Percentiles rank a stretch among this genome's conserved stretches.
These are phyloP conservation scores for Knufia petricola DNA, from an alignment of 2,329 filamentous ascomycete genomes.

Conservation along the genomic window DNA sequence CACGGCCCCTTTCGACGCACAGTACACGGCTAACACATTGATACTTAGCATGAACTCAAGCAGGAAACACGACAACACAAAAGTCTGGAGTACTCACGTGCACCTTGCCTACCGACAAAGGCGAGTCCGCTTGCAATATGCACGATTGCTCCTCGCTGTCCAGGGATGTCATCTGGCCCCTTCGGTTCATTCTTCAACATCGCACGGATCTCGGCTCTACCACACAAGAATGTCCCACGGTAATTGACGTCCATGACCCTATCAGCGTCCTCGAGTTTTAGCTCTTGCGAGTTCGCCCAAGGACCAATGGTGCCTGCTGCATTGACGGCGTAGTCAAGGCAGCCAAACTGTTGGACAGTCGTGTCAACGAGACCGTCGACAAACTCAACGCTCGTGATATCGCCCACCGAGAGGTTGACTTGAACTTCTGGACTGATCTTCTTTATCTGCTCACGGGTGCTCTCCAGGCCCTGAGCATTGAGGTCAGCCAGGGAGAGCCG, in stretches of 20 bases:
- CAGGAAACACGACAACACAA: no score
- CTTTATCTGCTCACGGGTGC: slow-evolving; percentile 29
- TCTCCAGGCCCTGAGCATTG: slow-evolving; percentile 32
- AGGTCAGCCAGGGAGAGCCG: slow-evolving; percentile 47
- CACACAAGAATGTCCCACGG: slow-evolving; percentile 41
- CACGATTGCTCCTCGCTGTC: slow-evolving; percentile 41
- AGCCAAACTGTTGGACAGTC: slow-evolving; percentile 30
- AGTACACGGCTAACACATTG: slow-evolving; percentile 31
- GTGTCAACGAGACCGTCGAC: slow-evolving; percentile 31
- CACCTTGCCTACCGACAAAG: slow-evolving; percentile 37
- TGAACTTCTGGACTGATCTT: slow-evolving; percentile 27
- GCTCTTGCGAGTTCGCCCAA: slow-evolving; percentile 37
- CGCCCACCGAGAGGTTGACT: slow-evolving; percentile 32
- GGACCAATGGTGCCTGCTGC: slow-evolving; percentile 45
- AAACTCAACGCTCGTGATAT: slow-evolving; percentile 41
- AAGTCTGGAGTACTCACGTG: slow-evolving; percentile 29
- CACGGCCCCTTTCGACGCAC: slow-evolving; percentile 35
- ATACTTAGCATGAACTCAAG: background rate
- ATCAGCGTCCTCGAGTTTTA: slow-evolving; percentile 41
- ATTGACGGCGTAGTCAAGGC: slow-evolving; percentile 49
- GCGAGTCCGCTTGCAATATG: slow-evolving; percentile 46
- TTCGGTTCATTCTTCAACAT: slow-evolving; percentile 40
- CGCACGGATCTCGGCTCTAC: slow-evolving; percentile 35
- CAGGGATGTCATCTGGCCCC: slow-evolving; percentile 28
- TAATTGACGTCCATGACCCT: slow-evolving; percentile 48